A percentile compares a stretch with the other conserved stretches of the same genome.
Evolutionary conservation across 805 yeast species (phyloP).

Genomic region (Ogataea salicorniae): DNA sequence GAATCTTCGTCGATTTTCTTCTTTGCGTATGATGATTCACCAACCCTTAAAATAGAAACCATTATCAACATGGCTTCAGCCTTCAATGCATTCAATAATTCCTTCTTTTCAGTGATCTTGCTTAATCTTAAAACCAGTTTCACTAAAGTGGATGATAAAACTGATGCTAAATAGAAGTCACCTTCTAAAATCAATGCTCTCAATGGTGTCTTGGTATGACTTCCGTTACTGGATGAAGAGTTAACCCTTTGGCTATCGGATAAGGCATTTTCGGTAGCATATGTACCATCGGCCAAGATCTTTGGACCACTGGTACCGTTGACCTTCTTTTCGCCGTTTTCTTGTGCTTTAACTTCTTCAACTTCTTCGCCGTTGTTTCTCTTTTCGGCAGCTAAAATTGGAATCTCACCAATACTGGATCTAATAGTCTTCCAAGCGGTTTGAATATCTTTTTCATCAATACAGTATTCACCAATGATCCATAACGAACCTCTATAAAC

Average conservation of each 20-base stretch:
- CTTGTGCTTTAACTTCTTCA: slow-evolving; percentile 25
- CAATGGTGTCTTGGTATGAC: slow-evolving; percentile 53
- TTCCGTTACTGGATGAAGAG: slow-evolving; percentile 23
- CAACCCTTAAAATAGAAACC: slow-evolving; percentile 87
- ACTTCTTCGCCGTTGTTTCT: slow-evolving; percentile 30
- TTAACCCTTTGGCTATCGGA: slow-evolving; percentile 36
- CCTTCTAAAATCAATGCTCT: slow-evolving; percentile 80
- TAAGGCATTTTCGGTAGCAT: slow-evolving; percentile 88
- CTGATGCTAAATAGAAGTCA: slow-evolving; percentile 86
- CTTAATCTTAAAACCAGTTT: slow-evolving; percentile 78
- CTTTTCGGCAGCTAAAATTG: slow-evolving; percentile 73
- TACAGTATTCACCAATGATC: slow-evolving; percentile 91
- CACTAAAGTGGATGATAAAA: slow-evolving; percentile 80
- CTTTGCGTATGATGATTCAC: slow-evolving; percentile 64
- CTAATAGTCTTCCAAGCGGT: slow-evolving; percentile 85
- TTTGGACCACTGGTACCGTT: slow-evolving; percentile 57
- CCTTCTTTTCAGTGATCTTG: slow-evolving; percentile 43
- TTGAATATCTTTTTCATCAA: slow-evolving; percentile 66
- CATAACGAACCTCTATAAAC: slow-evolving; percentile 92
- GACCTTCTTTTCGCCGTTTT: slow-evolving; percentile 16
- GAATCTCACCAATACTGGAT: slow-evolving; percentile 81
- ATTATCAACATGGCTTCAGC: slow-evolving; percentile 93
- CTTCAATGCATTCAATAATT: slow-evolving; percentile 72
- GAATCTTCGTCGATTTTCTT: slow-evolving; percentile 93
- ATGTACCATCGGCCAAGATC: slow-evolving; percentile 97